Evolutionary conservation across 2,329 filamentous ascomycete genomes (phyloP).

Genomic region (Alternaria infectoria): DNA sequence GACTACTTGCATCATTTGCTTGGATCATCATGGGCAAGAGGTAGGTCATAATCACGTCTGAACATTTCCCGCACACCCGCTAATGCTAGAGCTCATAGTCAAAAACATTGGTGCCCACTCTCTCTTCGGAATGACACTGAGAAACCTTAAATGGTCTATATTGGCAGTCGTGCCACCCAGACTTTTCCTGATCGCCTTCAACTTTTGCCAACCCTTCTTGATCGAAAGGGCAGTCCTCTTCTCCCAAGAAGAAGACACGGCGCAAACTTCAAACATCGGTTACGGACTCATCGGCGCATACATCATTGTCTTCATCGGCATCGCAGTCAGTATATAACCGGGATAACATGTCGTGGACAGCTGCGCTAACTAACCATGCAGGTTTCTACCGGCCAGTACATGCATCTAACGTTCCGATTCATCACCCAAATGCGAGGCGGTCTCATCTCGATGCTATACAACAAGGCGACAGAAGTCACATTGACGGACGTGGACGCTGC

Average conservation of each 20-base stretch:
- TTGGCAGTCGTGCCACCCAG: constrained; percentile 39
- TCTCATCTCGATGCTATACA: constrained; percentile 46
- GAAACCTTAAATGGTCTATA: constrained; percentile 38
- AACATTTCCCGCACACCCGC: not conserved
- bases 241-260: constrained; percentile 22
- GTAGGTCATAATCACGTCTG: constrained; percentile 30
- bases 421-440: constrained; percentile 47
- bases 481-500: constrained; percentile 40
- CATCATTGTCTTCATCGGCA: constrained; percentile 43
- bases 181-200: constrained; percentile 44
- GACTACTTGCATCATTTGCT: constrained; percentile 50
- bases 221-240: constrained; percentile 41
- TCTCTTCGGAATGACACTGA: constrained; percentile 34
- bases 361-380: constrained; percentile 21
- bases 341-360: not conserved
- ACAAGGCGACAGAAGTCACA: constrained; percentile 37
- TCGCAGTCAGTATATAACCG: constrained; percentile 32
- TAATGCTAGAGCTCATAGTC: constrained; percentile 17
- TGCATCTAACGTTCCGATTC: constrained; percentile 42
- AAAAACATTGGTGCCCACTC: constrained; percentile 25
- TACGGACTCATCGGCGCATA: constrained; percentile 45
- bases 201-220: constrained; percentile 46
- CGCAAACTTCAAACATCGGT: constrained; percentile 35
- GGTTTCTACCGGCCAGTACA: constrained; percentile 44
- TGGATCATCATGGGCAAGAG: constrained; percentile 49